Percentiles rank a stretch among this genome's conserved stretches.
These are phyloP conservation scores for Macrophomina phaseolina DNA, from an alignment of 2,329 filamentous ascomycete species.

Conservation along the genomic window DNA sequence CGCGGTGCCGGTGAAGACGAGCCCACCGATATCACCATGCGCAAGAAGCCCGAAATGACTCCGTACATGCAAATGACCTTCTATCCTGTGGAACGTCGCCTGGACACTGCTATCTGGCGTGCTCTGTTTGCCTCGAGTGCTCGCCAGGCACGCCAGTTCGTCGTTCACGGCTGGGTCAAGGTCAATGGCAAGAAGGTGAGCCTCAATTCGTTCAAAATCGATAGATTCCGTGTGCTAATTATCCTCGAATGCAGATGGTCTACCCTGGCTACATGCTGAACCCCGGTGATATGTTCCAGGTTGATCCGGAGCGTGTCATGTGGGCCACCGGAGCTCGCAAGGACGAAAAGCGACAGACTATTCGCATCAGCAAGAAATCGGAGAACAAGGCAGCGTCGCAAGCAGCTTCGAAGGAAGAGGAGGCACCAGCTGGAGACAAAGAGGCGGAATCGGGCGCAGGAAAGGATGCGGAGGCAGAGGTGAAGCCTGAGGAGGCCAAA, in stretches of 20 bases:
- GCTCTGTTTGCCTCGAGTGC: conserved; percentile 93
- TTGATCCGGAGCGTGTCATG: conserved; percentile 86
- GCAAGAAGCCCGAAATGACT: conserved; percentile 56
- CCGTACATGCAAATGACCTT: conserved; percentile 98
- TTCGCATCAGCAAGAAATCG: conserved; percentile 31
- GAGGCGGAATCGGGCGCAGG: conserved; percentile 57
- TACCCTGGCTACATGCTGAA: conserved; percentile 94
- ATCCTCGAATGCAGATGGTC: conserved; percentile 68
- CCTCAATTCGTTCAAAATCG: neutral
- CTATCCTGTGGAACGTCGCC: conserved; percentile 84
- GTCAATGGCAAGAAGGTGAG: conserved; percentile 94
- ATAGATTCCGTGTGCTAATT: neutral
- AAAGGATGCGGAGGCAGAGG: conserved; percentile 52
- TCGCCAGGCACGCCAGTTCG: conserved; percentile 91
- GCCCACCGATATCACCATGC: conserved; percentile 27
- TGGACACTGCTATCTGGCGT: conserved; percentile 94
- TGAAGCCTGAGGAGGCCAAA: conserved; percentile 26
- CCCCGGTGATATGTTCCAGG: conserved; percentile 97
- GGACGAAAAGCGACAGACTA: conserved; percentile 37
- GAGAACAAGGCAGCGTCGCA: conserved; percentile 32
- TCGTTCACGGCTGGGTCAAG: conserved; percentile 88
- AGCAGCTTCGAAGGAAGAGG: conserved; percentile 14
- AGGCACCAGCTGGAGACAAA: conserved; percentile 43
- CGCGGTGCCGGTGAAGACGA: conserved; percentile 72
- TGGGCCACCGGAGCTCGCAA: conserved; percentile 83